These are phyloP conservation scores for Myriosclerotinia curreyana DNA, from an alignment of 2,329 filamentous ascomycete genomes.

Conservation along the genomic window DNA sequence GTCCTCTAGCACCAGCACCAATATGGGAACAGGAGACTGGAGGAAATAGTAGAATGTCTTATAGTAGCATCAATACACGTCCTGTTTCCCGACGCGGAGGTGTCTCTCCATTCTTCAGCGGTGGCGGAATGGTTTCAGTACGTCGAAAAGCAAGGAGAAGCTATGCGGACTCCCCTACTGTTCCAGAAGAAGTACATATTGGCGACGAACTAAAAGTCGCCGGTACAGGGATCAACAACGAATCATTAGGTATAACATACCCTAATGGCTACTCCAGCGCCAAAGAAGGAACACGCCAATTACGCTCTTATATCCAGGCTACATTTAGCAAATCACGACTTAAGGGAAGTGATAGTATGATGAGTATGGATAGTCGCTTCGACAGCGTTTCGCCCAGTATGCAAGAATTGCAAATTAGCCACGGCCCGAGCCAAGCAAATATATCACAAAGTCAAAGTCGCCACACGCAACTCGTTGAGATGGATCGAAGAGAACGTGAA, in stretches of 20 bases:
- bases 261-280: conserved; percentile 32
- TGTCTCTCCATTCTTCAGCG: conserved; percentile 36
- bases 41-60: conserved; percentile 10
- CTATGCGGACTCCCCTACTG: conserved; percentile 34
- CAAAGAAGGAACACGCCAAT: conserved; percentile 34
- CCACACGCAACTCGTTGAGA: conserved; percentile 20
- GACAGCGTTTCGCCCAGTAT: conserved; percentile 30
- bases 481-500: conserved; percentile 4
- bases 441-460: conserved; percentile 3
- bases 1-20: conserved; percentile 22
- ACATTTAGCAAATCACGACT: conserved; percentile 26
- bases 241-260: conserved; percentile 29
- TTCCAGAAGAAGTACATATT: conserved; percentile 30
- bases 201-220: conserved; percentile 22
- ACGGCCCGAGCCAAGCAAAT: not conserved
- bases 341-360: conserved; percentile 26
- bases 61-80: conserved; percentile 24
- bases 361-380: conserved; percentile 34
- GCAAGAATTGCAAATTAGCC: conserved; percentile 17
- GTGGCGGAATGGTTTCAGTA: conserved; percentile 21
- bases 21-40: conserved; percentile 20
- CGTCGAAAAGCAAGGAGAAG: conserved; percentile 28
- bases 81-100: conserved; percentile 33
- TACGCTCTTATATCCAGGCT: conserved; percentile 32
- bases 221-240: conserved; percentile 24